Base-by-base conservation (phyloP, 2,329 filamentous ascomycete genomes). In the Ramularia collo-cygni region DNA sequence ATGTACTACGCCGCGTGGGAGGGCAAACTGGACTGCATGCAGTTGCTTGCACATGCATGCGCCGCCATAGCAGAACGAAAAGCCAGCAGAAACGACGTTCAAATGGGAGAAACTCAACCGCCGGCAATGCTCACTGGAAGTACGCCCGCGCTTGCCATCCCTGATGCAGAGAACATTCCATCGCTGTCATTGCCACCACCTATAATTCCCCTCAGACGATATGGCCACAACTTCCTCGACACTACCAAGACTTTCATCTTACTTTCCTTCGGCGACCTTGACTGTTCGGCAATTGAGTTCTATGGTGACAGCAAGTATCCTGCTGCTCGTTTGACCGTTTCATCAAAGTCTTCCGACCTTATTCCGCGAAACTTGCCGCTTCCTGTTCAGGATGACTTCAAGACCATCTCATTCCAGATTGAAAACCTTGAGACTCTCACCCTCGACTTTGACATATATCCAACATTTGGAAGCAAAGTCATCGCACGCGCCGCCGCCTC, bases 1-100 rank as follows among this genome's bases (percentile, higher is more conserved):
- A 88, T 96, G 81, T 98, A 98, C 64, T 98, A 98, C 64, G 92
- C 92, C 10, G 90, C 88, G 0, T 98, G 92, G 92, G 92, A 98
- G 66, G 92, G 92, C 0, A 86, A 96, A 59, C 67, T 96, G 39
- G 83, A 90, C 56, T 96, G 92, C 66, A 95, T 98, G 85, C 81
- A 83, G 56, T 73, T 95, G 6, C 76, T 98, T 21, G 81, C 81
- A 4, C 77, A 80, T 1, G 64, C 67, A 16, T 60, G 56, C 29
- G 50, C 52, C 27, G 47, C 40, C 10, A 43, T 47, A 10, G 28
- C 41, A 21, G 36, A 16, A 13, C 29, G 35, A 16, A 28, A 35
- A 10, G 34, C 37, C 14, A 35, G 36, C 12, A 28, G 47, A 4
- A 44, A 48, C 42, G 52, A 54, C 14, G 16, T 52, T 16, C 51